Percentiles rank a stretch among this genome's conserved stretches.
Conservation (phyloP, 441 rosid genomes). For the Euphorbia celastroides region DNA sequence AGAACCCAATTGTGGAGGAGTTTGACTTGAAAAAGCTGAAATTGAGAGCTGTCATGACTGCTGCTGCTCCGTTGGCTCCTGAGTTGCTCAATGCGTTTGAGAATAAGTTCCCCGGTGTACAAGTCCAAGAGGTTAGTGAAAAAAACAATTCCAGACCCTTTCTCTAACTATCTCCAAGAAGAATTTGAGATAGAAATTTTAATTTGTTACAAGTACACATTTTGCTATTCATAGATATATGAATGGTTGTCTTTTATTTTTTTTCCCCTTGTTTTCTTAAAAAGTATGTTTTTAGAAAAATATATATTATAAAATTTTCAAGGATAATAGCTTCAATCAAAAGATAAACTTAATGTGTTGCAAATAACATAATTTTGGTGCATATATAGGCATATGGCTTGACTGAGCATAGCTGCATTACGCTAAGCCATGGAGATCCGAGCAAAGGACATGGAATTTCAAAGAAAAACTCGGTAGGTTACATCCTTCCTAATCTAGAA, state of each 20-base stretch:
- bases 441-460: slow-evolving; percentile 40
- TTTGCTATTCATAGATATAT: too few species aligned
- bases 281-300: too few species aligned
- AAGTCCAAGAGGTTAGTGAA: slow-evolving; percentile 75
- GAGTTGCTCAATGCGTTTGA: slow-evolving; percentile 68
- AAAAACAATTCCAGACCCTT: too few species aligned
- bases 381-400: slow-evolving; percentile 85
- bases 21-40: slow-evolving; percentile 76
- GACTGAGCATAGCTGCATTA: slow-evolving; percentile 96
- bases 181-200: too few species aligned
- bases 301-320: too few species aligned
- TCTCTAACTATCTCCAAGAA: too few species aligned
- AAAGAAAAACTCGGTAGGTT: slow-evolving; percentile 86
- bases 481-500: slow-evolving; percentile 77
- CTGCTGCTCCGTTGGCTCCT: slow-evolving; percentile 88
- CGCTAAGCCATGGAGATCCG: slow-evolving; percentile 73
- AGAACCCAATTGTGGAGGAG: slow-evolving; percentile 74
- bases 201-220: too few species aligned
- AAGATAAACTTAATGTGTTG: too few species aligned
- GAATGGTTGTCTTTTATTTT: too few species aligned
- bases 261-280: too few species aligned
- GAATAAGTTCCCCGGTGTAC: slow-evolving; percentile 71
- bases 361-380: neutral
- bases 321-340: too few species aligned
- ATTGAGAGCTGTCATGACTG: slow-evolving; percentile 74